These are phyloP conservation scores for Yamadazyma spencermartinsiae DNA, from an alignment of 1,139 yeast species.

Conservation along the genomic window DNA sequence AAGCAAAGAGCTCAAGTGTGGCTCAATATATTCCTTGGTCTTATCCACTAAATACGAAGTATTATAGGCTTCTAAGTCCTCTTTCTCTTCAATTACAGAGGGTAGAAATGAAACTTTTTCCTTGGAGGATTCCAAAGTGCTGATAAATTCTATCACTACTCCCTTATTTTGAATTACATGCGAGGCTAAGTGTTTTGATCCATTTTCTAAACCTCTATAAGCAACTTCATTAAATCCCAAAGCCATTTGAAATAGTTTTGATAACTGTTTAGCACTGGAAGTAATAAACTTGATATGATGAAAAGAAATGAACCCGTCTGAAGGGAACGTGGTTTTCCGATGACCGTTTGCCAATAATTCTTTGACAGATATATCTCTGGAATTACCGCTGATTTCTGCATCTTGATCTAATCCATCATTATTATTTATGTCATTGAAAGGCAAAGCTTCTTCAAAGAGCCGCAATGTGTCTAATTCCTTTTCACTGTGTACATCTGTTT, in stretches of 20 bases:
- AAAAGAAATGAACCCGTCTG: conserved; percentile 35
- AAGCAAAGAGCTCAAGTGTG: background rate
- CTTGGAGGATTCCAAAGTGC: conserved; percentile 20
- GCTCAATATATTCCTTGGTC: background rate
- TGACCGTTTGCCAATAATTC: conserved; percentile 29
- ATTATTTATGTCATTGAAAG: background rate
- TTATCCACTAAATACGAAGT: background rate
- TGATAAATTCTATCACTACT: conserved; percentile 51
- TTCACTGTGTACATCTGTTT: background rate
- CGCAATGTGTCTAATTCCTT: background rate
- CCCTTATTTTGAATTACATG: conserved; percentile 63
- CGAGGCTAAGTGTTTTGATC: conserved; percentile 53
- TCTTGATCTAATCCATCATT: background rate
- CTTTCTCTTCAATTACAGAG: background rate
- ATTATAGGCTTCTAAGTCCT: background rate
- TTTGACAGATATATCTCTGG: conserved; percentile 7
- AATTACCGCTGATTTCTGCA: background rate
- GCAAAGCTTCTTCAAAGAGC: background rate
- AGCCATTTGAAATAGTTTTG: conserved; percentile 51
- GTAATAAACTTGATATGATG: conserved; percentile 33
- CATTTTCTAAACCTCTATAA: conserved; percentile 66
- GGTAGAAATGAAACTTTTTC: conserved; percentile 12
- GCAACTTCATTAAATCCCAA: conserved; percentile 70
- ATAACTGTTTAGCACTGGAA: conserved; percentile 67
- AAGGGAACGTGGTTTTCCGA: conserved; percentile 20